Base-by-base conservation (phyloP, 106 monocot species). In the Dendrobium huoshanense region DNA sequence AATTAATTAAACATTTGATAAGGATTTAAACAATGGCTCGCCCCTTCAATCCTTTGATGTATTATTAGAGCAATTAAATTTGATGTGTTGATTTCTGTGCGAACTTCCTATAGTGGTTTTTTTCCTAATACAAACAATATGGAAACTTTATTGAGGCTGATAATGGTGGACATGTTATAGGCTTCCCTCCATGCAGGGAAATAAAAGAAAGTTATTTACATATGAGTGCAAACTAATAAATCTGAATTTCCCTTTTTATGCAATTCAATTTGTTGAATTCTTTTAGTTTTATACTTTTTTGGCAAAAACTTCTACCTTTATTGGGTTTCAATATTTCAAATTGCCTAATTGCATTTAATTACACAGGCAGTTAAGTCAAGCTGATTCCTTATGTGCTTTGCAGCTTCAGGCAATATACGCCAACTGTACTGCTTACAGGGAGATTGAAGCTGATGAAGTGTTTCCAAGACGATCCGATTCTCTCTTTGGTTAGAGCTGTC, bases 381-480 rank as follows among this genome's bases (percentile, higher is more conserved):
- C 27, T 67, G 24, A 27, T 67, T 9, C 9, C 0, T 27, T 9
- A 44, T 75, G 45, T 75, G 10, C 45, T 75, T 75, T 43, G 75
- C 75, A 75, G 75, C 75, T 45, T 75, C 75, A 5, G 75, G 75
- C 17, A 75, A 75, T 44, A 45, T 75, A 20, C 75, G 77, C 55
- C 77, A 77, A 29, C 77, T 77, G 18, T 75, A 44, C 75, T 75
- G 42, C 75, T 17, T 75, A 6, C 75, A 75, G 42, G 45, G 45
- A 16, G 75, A 75, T 22, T 75, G 75, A 75, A 75, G 41, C 73
- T 45, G 0, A 41, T 41, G 0, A 4, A 41, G 3, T 9, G 73
- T 73, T 73, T 4, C 5, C 41, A 67, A 67, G 67, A 67, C 10
- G 67, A 67, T 29, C 25, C 22, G 67, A 67, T 58, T 2, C 20